Conservation (phyloP, 192 early-diverging fungal genomes). For the Coemansia sp. region DNA sequence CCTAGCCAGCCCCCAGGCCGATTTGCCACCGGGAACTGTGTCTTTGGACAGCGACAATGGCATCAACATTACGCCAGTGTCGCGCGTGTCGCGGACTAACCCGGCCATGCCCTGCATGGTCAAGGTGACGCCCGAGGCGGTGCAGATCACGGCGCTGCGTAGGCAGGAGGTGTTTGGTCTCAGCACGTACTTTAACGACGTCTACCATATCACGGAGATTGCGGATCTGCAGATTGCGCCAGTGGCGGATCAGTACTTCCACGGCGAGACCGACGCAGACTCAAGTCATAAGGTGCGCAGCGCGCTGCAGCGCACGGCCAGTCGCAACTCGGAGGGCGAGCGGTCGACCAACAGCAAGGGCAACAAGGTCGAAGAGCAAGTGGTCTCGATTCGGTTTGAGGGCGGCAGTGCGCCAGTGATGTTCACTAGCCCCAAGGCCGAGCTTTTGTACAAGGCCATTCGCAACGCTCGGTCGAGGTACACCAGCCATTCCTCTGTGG, state of each 20-base stretch:
- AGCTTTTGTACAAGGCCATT: slow-evolving; percentile 67
- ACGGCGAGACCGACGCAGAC: slow-evolving; percentile 13
- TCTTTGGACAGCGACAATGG: slow-evolving; percentile 73
- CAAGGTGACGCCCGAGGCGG: slow-evolving; percentile 77
- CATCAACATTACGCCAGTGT: slow-evolving; percentile 64
- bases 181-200: slow-evolving; percentile 78
- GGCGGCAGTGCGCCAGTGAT: slow-evolving; percentile 61
- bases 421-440: slow-evolving; percentile 74
- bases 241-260: not conserved
- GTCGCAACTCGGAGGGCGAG: slow-evolving; percentile 50
- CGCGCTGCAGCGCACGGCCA: slow-evolving; percentile 55
- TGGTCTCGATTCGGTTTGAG: slow-evolving; percentile 81
- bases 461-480: slow-evolving; percentile 71
- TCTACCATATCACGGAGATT: slow-evolving; percentile 83
- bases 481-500: slow-evolving; percentile 48
- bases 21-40: slow-evolving; percentile 74
- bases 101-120: slow-evolving; percentile 73
- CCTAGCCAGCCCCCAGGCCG: slow-evolving; percentile 70
- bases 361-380: slow-evolving; percentile 49
- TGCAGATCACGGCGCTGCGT: slow-evolving; percentile 74
- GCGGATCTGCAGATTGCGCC: slow-evolving; percentile 60
- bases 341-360: slow-evolving; percentile 3
- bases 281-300: slow-evolving; percentile 13
- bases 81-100: slow-evolving; percentile 66
- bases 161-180: slow-evolving; percentile 78